phyloP scores from a whole-genome alignment of 176 grass and related monocot species.

The Guadua angustifolia region DNA sequence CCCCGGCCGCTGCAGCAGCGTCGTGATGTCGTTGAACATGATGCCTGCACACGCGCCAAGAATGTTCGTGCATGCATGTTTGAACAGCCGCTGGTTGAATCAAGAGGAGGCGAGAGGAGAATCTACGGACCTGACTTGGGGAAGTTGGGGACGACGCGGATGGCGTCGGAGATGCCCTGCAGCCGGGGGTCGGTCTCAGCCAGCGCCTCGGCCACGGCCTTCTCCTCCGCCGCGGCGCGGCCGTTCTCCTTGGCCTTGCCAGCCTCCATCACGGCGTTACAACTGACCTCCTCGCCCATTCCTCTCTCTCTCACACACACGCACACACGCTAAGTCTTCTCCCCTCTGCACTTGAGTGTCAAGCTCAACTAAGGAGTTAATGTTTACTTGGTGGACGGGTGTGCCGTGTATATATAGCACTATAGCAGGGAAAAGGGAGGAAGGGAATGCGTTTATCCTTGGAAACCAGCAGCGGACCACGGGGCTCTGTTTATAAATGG shows the following conservation, averaged over 20 bases:
- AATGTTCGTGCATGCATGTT: background rate
- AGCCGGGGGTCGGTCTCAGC: conserved; percentile 55
- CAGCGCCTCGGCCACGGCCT: background rate
- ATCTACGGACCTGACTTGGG: conserved; percentile 67
- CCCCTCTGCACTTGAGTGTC: conserved; percentile 2
- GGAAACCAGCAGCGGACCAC: conserved; percentile 20
- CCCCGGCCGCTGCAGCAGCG: conserved; percentile 72
- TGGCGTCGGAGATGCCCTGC: conserved; percentile 78
- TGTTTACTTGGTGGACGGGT: conserved; percentile 37
- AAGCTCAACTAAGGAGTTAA: conserved; percentile 36
- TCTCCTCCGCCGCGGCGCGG: background rate
- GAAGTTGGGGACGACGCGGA: conserved; percentile 92
- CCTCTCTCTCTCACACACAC: background rate
- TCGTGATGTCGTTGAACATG: conserved; percentile 99
- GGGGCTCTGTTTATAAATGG: background rate
- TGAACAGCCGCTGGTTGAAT: too few relatives aligned
- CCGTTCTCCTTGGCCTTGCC: too few relatives aligned
- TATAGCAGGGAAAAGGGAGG: conserved; percentile 26
- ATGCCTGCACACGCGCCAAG: conserved; percentile 57
- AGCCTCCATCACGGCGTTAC: conserved; percentile 46
- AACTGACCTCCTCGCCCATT: conserved; percentile 61
- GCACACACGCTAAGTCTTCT: background rate
- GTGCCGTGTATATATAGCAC: conserved; percentile 38
- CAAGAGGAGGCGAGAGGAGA: background rate
- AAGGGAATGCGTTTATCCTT: conserved; percentile 2